Base-by-base conservation (phyloP, 1,284 basidiomycete species). In the Pholiota adiposa region DNA sequence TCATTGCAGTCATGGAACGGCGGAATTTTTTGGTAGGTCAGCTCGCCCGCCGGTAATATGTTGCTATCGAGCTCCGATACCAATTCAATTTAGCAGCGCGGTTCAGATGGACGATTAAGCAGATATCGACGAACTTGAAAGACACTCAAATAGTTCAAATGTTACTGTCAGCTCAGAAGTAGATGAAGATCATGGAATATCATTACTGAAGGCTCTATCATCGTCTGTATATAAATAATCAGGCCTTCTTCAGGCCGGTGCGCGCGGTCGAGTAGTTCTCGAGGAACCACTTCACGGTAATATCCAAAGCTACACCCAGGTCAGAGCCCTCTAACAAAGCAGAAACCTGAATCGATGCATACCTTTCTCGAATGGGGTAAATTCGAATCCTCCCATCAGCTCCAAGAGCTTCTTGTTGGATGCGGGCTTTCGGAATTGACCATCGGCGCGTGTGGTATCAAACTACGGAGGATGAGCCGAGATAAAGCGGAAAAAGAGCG, bases 401-500 rank as follows among this genome's bases (percentile, higher is more conserved):
- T 75, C 76, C 33, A 91, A 71, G 4, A 96, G 78, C 74, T 94
- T 96, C 69, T 84, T 87, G 75, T 97, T 97, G 44, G 92, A 93
- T n/a, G 94, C 94, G 0, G 94, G 93, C 77, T 96, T 96, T 66
- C 94, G 89, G 83, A 89, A 94, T 74, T 97, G 94, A 1, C 94
- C 94, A 68, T 97, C 93, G 2, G 91, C 83, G 46, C 79, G 80
- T 19, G 79, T 80, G 55, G 87, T 84, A 70, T 92, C 88, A 71
- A 91, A 92, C 81, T 83, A 58, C 48, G 38, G 54, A 54, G 34
- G 50, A 25, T 51, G 25, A 61, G 44, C 48, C 40, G 52, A 49
- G 48, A 48, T 50, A 33, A 33, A 53, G 18, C 36, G 29, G 50
- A 31, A 23, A 33, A 55, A 40, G 27, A 34, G 11, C 23, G n/a